Evolutionary conservation across 163 green algal species (phyloP).

Genomic region (Scenedesmus sp.): DNA sequence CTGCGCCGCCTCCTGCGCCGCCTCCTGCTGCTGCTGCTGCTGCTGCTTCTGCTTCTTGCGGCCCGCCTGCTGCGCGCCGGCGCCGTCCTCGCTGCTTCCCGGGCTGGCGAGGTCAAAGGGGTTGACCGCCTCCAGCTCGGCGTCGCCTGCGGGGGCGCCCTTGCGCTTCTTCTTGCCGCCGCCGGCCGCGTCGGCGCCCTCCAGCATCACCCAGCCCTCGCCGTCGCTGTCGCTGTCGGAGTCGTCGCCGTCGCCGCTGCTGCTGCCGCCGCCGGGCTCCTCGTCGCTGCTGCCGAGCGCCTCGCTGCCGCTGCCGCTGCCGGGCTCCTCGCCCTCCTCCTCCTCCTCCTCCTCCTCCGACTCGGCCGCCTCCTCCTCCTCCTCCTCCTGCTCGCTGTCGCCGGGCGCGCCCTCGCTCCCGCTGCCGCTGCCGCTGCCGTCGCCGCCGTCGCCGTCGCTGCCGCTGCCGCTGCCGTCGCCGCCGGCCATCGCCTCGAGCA

Average conservation of each 20-base stretch:
- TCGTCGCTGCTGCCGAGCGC: neutral
- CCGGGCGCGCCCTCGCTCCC: neutral
- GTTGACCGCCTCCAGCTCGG: constrained; percentile 30
- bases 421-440: neutral
- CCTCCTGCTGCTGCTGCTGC: neutral
- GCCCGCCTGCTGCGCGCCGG: neutral
- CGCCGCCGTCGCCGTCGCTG: neutral
- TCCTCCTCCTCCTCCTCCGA: constrained; percentile 4
- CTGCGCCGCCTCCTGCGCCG: neutral
- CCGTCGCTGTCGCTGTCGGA: neutral
- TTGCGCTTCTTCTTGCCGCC: constrained; percentile 22
- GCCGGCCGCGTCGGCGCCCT: neutral
- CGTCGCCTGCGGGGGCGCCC: neutral
- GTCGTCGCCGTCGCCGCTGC: neutral
- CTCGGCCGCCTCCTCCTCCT: neutral
- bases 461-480: neutral
- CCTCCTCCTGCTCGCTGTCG: neutral
- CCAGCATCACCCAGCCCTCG: constrained; percentile 25
- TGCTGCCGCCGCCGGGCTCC: neutral
- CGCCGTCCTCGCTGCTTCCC: constrained; percentile 30
- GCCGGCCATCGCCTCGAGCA: constrained; percentile 29
- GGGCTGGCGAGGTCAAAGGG: constrained; percentile 39
- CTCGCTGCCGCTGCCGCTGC: constrained; percentile 6
- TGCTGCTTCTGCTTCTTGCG: neutral
- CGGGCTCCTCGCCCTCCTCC: neutral